Base-by-base conservation (phyloP, 495 filamentous ascomycete genomes). In the Bacidia rubella region DNA sequence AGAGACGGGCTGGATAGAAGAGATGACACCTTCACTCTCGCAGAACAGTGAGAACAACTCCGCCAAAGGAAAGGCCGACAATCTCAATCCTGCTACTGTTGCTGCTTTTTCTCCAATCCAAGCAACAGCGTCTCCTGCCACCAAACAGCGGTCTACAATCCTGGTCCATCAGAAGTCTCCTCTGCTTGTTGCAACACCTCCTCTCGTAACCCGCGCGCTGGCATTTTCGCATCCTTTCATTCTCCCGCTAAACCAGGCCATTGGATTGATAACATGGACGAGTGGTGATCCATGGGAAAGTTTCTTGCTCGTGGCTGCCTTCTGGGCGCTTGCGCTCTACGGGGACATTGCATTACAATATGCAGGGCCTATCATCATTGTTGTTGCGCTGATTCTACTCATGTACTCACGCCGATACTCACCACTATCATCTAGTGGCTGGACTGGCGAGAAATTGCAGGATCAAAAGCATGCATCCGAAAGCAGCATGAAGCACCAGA, bases 111-210 rank as follows among this genome's bases (percentile, higher is more conserved):
- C 90, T 23, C 89, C 92, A 26, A 75, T 78, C 20, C 80, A 81
- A 9, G 15, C 24, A 11, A 74, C 80, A 49, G 76, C 77, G 12
- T 78, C 83, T 22, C 71, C 83, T 47, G 80, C 80, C 21, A 81
- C 82, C 35, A 82, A 83, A 60, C 79, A 87, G 52, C 80, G 88
- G 45, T 90, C 86, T 38, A 92, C 87, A 53, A 86, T 97, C 58
- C 79, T 97, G 50, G 90, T 99, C 1, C 89, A 97, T 66, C 89
- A 92, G 64, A 99, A 97, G 68, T 93, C 86, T 2, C 92, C 93
- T 19, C 70, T 99, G 22, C 74, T 99, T 27, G 82, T 93, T 47
- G 87, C 90, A 11, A 99, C 92, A 27, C 92, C 92, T 25, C 93
- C 92, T 2, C 83, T 90, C 63, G 79, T 99, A 62, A 97, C 92